Evolutionary conservation across 2,329 filamentous ascomycete genomes (phyloP), one percentile per base, ranked within the genome.

Genomic region (Capronia americana): DNA sequence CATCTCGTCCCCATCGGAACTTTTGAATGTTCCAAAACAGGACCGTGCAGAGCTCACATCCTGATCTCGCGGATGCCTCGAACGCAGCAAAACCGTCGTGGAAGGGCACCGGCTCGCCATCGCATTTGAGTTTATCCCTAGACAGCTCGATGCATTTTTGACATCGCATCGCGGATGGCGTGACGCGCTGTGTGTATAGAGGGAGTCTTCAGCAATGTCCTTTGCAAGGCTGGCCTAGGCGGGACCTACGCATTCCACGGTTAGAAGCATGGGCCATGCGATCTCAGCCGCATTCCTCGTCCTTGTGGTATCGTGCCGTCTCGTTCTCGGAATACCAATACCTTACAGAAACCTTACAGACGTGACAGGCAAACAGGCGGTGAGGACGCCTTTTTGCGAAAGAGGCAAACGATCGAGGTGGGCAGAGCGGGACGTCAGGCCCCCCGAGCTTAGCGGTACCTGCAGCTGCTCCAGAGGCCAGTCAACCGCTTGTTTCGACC

Each of bases 401-500:
- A 61, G 48, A 61, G 56, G 61, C 61, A 53, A 57, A 56, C 17
- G 57, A 51, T 20, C 23, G 56, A 23, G 48, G 26, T 14, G 46
- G 57, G 57, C 57, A 23, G n/a, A n/a, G 28, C 24, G 57, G 41
- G 30, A 50, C 10, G 14, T 41, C 41, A 20, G 14, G 55, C 8
- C 30, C 30, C 55, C 32, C 24, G 34, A 34, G 44, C 23, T 23
- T 59, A 34, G n/a, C 51, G 32, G 67, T 69, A 69, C 67, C 67
- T 69, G 67, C 67, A 66, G 57, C 23, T 62, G 64, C 34, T 44
- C 38, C 46, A n/a, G 24, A 46, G 44, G 28, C 57, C 26, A 53
- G 23, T 54, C 63, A 69, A 55, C 62, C 67, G 64, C 61, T 69
- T 69, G 64, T 65, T 69, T 66, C 60, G 59, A 51, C 48, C 48